Percentiles rank a stretch among this genome's conserved stretches.
These are phyloP conservation scores for Endothia cerciana DNA, from an alignment of 2,329 filamentous ascomycete species.

Conservation along the genomic window DNA sequence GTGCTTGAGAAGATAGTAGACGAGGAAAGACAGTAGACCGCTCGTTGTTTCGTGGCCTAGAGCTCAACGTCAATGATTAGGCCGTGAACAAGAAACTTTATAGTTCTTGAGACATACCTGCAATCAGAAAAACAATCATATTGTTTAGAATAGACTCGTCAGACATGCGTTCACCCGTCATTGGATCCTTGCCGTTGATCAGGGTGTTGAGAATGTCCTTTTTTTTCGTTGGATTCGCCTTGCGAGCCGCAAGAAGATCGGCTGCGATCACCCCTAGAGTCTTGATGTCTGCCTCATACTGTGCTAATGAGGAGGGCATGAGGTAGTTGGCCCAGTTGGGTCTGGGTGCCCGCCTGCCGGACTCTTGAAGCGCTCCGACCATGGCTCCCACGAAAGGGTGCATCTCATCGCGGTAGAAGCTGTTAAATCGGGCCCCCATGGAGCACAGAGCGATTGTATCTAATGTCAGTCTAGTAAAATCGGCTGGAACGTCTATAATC, in stretches of 20 bases:
- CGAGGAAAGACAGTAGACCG: slow-evolving; percentile 27
- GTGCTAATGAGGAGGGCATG: not conserved
- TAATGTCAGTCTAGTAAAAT: slow-evolving; percentile 9
- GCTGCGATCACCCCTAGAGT: too few species aligned
- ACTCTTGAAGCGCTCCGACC: slow-evolving; percentile 26
- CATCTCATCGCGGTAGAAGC: slow-evolving; percentile 28
- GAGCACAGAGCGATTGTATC: slow-evolving; percentile 11
- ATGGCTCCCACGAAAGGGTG: slow-evolving; percentile 28
- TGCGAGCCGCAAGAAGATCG: slow-evolving; percentile 10
- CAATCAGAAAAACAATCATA: slow-evolving; percentile 28
- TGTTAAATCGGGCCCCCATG: slow-evolving; percentile 31
- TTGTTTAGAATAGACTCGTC: slow-evolving; percentile 31
- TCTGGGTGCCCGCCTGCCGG: slow-evolving; percentile 21
- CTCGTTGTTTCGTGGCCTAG: slow-evolving; percentile 31
- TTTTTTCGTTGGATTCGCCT: slow-evolving; percentile 23
- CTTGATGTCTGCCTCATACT: too few species aligned
- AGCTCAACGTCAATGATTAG: not conserved
- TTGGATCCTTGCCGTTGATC: slow-evolving; percentile 29
- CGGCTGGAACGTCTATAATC: not conserved
- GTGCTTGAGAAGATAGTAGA: slow-evolving; percentile 28
- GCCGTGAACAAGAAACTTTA: not conserved
- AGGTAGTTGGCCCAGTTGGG: slow-evolving; percentile 18
- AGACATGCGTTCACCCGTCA: slow-evolving; percentile 29
- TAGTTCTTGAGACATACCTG: not conserved
- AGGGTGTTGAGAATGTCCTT: slow-evolving; percentile 31